Evolutionary conservation across 805 yeast genomes (phyloP), one percentile per base, ranked within the genome.

Genomic region (Limtongia smithiae): DNA sequence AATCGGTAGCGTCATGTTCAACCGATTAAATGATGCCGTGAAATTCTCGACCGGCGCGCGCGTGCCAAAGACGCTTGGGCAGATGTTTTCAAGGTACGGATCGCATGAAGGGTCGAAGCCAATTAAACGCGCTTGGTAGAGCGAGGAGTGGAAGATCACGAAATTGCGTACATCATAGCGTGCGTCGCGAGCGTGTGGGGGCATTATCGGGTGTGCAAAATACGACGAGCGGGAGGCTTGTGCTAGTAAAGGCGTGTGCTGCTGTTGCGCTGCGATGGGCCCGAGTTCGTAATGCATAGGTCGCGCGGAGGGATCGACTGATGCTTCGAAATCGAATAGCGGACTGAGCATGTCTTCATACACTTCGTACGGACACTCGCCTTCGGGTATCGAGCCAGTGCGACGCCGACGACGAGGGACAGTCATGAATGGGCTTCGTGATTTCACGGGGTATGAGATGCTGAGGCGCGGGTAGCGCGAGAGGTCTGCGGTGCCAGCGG

Each of bases 61-160:
- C 9, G 43, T 34, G 28, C 55, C 57, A 41, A 52, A 52, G 8
- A 52, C 55, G 17, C 55, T 38, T 2, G 57, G 57, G 21, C 51
- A 52, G 11, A 52, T 32, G 24, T 50, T 52, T 11, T 44, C 46
- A 11, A 42, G 33, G 20, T 50, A 35, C 21, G 39, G 35, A 14
- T 15, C 45, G 11, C 44, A 27, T 8, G 27, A n/a, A n/a, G n/a
- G n/a, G 4, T 50, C 41, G 33, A 52, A 52, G 9, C 45, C 44
- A 11, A 52, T 18, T 7, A 52, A 22, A 20, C 57, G 49, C 4
- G 55, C 20, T 30, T 50, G 57, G 15, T 50, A 44, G 11, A 45
- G 42, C 4, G 55, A 41, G 22, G 51, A 32, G 27, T 52, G 54
- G 31, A 50, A 41, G 3, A 52, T 4, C 15, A 44, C 11, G 11